phyloP scores from a whole-genome alignment of 2,329 filamentous ascomycete species.

The Sporothrix variecibatus region DNA sequence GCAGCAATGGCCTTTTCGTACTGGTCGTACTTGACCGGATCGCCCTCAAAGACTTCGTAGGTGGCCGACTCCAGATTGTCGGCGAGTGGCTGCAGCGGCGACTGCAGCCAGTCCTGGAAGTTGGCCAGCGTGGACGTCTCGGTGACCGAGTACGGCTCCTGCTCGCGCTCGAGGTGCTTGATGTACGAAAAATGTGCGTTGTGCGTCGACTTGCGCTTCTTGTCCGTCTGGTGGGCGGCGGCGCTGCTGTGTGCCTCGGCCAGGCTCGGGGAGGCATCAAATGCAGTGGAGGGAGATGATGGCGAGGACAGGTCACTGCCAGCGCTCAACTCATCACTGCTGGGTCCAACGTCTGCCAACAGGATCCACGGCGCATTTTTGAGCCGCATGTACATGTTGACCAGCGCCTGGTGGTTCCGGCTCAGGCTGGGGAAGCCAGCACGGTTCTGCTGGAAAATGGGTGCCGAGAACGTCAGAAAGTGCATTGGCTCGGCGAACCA shows the following conservation, averaged over 20 bases:
- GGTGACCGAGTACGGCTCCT: conserved; percentile 60
- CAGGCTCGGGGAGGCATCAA: conserved; percentile 66
- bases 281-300: not conserved
- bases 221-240: conserved; percentile 36
- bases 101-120: conserved; percentile 93
- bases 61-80: conserved; percentile 97
- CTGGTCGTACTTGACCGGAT: conserved; percentile 96
- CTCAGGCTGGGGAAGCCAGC: conserved; percentile 63
- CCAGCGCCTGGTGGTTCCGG: conserved; percentile 61
- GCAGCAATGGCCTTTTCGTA: conserved; percentile 84
- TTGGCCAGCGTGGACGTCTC: conserved; percentile 56
- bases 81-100: conserved; percentile 88
- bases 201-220: conserved; percentile 48
- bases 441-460: conserved; percentile 62
- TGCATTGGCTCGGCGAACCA: conserved; percentile 72
- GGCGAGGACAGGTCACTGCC: conserved; percentile 33
- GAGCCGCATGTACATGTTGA: conserved; percentile 64
- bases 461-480: conserved; percentile 57
- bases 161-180: conserved; percentile 78
- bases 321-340: conserved; percentile 37
- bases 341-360: conserved; percentile 62
- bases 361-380: conserved; percentile 65
- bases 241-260: conserved; percentile 59
- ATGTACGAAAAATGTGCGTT: conserved; percentile 71
- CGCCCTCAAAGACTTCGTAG: conserved; percentile 98